A percentile compares a stretch with the other conserved stretches of the same genome.
Conservation (phyloP, 176 grass and related monocot genomes). For the Pharus latifolius region DNA sequence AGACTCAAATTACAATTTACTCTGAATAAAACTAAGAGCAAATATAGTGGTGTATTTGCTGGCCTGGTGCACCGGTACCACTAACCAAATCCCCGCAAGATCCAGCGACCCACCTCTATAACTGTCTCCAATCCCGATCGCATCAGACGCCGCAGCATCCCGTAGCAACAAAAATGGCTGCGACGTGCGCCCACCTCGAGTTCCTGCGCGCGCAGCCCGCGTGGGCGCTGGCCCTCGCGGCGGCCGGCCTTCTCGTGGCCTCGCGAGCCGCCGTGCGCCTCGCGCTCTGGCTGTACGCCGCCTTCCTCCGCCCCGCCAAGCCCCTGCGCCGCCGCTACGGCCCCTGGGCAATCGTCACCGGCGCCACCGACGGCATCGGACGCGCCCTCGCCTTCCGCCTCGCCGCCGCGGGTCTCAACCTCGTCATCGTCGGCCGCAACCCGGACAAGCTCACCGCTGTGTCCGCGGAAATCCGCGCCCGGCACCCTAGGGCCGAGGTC, state of each 20-base stretch:
- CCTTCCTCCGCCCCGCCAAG: slow-evolving; percentile 56
- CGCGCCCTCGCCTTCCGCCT: slow-evolving; percentile 47
- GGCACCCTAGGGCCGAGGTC: slow-evolving; percentile 9
- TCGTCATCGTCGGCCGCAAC: slow-evolving; percentile 70
- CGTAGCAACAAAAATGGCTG: no score
- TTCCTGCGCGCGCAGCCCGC: slow-evolving; percentile 12
- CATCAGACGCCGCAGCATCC: no score
- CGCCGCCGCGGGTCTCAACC: slow-evolving; percentile 29
- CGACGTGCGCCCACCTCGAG: not conserved
- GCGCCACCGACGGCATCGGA: slow-evolving; percentile 73
- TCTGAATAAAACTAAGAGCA: no score
- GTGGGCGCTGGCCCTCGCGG: slow-evolving; percentile 42
- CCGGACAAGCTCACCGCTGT: slow-evolving; percentile 52
- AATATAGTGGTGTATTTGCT: not conserved
- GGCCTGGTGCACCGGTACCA: not conserved
- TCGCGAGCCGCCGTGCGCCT: slow-evolving; percentile 14
- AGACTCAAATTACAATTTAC: no score
- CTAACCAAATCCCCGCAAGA: no score
- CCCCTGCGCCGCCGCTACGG: slow-evolving; percentile 52
- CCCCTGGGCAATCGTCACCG: slow-evolving; percentile 69
- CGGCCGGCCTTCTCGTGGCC: slow-evolving; percentile 30
- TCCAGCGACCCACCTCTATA: not conserved
- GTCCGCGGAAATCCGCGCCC: slow-evolving; percentile 1
- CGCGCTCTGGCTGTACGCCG: slow-evolving; percentile 35
- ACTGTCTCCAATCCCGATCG: not conserved